These are phyloP conservation scores for Podospora anserina DNA, from an alignment of 495 filamentous ascomycete genomes.

Conservation along the genomic window DNA sequence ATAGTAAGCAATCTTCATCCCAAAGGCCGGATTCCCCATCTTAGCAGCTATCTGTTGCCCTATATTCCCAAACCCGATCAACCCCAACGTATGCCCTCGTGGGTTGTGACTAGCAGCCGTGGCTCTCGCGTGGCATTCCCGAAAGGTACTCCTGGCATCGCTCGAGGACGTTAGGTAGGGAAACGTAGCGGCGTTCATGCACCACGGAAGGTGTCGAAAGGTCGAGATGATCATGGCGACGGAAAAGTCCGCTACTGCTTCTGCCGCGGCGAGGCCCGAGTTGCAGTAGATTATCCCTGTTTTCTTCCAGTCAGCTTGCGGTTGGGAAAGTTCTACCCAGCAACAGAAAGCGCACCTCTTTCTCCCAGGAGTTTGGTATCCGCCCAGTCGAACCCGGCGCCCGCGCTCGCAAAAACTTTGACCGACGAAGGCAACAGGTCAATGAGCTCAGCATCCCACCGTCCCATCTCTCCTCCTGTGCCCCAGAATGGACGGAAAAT, in stretches of 20 bases:
- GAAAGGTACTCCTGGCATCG: constrained; percentile 37
- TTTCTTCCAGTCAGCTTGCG: constrained; percentile 11
- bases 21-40: constrained; percentile 52
- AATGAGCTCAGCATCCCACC: constrained; percentile 71
- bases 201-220: constrained; percentile 63
- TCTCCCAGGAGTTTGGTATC: constrained; percentile 65
- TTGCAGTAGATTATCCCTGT: constrained; percentile 71
- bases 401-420: constrained; percentile 68
- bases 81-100: constrained; percentile 52
- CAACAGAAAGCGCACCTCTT: constrained; percentile 48
- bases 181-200: constrained; percentile 52
- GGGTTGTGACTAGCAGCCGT: constrained; percentile 58
- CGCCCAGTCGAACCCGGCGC: constrained; percentile 75
- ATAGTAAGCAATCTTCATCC: constrained; percentile 67
- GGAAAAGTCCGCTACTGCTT: constrained; percentile 65
- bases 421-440: constrained; percentile 60
- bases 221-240: constrained; percentile 62
- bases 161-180: constrained; percentile 22
- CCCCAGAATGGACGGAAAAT: constrained; percentile 79
- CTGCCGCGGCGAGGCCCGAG: constrained; percentile 62
- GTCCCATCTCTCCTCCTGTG: constrained; percentile 73
- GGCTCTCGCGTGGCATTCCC: constrained; percentile 55
- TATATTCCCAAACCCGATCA: constrained; percentile 68
- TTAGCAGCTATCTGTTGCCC: constrained; percentile 64
- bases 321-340: neutral